These are phyloP conservation scores for Simplicillium sp. DNA, from an alignment of 2,329 filamentous ascomycete species.

Conservation along the genomic window DNA sequence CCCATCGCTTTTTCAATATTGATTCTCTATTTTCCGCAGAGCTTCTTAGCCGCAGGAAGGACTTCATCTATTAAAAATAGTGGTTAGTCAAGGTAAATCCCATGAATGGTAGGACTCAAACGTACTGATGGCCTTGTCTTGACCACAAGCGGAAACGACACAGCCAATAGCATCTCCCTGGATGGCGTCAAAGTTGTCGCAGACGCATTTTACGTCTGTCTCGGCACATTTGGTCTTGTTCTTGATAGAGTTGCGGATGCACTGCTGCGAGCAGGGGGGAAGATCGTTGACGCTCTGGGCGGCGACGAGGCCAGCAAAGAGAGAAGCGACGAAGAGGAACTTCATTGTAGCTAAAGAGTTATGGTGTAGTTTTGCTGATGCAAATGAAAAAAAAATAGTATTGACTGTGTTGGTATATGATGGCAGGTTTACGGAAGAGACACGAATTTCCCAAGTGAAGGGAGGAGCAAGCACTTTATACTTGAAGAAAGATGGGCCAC, in stretches of 20 bases:
- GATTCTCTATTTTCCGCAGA: neutral
- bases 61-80: neutral
- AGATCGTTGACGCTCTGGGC: slow-evolving; percentile 18
- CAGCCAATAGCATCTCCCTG: slow-evolving; percentile 22
- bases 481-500: too few species aligned
- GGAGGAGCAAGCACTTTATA: too few species aligned
- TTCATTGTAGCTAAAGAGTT: neutral
- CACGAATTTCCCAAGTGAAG: too few species aligned
- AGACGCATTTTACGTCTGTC: slow-evolving; percentile 24
- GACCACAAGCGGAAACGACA: slow-evolving; percentile 24
- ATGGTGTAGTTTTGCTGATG: neutral
- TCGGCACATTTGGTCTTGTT: slow-evolving; percentile 17
- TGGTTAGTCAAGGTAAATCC: neutral
- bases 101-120: slow-evolving; percentile 5
- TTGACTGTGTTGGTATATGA: neutral
- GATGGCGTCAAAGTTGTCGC: slow-evolving; percentile 22
- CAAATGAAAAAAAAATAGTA: neutral
- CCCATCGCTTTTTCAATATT: too few species aligned
- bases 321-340: neutral
- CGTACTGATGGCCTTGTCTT: slow-evolving; percentile 27
- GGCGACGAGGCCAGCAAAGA: neutral
- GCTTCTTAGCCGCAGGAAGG: neutral
- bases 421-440: too few species aligned
- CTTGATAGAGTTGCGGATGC: slow-evolving; percentile 14
- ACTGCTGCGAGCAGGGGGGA: slow-evolving; percentile 28